A percentile compares a stretch with the other conserved stretches of the same genome.
phyloP scores from a whole-genome alignment of 176 grass and related monocot species.

The Oryza coarctata region DNA sequence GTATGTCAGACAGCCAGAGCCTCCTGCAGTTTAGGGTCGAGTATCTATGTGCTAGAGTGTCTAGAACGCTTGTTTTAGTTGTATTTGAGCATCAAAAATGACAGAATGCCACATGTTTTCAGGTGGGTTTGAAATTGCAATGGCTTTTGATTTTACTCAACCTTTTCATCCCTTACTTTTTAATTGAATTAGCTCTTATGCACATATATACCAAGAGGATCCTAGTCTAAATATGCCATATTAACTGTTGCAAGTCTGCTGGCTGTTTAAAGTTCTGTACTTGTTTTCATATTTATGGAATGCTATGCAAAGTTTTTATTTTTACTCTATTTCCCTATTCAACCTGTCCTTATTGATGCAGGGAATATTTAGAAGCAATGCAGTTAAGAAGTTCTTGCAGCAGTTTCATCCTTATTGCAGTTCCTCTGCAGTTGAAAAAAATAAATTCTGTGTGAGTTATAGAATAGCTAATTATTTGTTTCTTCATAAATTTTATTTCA shows the following conservation, averaged over 20 bases:
- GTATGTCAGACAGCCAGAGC: background rate
- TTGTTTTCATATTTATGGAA: background rate
- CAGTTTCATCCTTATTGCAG: conserved; percentile 73
- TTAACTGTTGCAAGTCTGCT: conserved; percentile 10
- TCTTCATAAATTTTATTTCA: conserved; percentile 15
- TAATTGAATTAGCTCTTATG: background rate
- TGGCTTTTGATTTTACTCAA: background rate
- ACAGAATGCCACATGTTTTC: background rate
- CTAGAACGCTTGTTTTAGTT: background rate
- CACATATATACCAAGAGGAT: background rate
- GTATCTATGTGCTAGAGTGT: background rate
- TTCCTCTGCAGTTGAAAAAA: conserved; percentile 45
- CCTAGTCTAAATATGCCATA: background rate
- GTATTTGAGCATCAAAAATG: background rate
- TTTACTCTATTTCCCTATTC: background rate
- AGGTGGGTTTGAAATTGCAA: background rate
- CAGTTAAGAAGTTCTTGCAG: conserved; percentile 78
- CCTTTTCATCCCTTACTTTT: background rate
- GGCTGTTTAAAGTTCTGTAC: background rate
- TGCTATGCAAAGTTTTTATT: conserved; percentile 1
- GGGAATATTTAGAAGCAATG: conserved; percentile 77
- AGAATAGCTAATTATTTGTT: background rate
- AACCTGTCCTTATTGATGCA: conserved; percentile 38
- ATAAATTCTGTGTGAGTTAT: conserved; percentile 66
- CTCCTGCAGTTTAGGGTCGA: background rate